Conservation (phyloP, 192 early-diverging fungal species). For the Coemansia reversa region DNA sequence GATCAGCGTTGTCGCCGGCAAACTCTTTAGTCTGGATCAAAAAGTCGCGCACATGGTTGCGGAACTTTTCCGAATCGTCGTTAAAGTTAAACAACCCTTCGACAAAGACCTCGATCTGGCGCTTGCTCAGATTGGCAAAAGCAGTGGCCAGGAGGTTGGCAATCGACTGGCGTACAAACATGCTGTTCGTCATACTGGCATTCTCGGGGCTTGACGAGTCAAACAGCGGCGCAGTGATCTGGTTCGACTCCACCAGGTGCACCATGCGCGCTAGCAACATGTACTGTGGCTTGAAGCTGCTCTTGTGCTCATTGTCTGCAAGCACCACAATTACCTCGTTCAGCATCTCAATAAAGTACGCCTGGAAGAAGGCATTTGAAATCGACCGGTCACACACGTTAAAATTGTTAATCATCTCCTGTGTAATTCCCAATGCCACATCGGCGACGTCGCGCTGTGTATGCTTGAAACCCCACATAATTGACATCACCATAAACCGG, state of each 20-base stretch:
- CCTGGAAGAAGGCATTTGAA: conserved; percentile 86
- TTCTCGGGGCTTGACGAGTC: conserved; percentile 69
- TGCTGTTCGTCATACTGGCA: conserved; percentile 74
- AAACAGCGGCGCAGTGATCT: conserved; percentile 86
- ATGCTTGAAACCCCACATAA: conserved; percentile 99
- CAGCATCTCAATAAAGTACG: conserved; percentile 86
- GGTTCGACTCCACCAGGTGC: conserved; percentile 75
- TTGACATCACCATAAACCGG: conserved; percentile 89
- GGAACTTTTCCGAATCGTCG: conserved; percentile 82
- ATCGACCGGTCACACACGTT: conserved; percentile 67
- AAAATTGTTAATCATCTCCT: conserved; percentile 89
- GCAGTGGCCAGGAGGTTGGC: conserved; percentile 78
- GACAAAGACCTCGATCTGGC: conserved; percentile 85
- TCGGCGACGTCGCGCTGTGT: conserved; percentile 98
- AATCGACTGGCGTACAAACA: conserved; percentile 83
- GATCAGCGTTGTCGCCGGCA: conserved; percentile 78
- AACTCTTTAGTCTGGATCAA: conserved; percentile 94
- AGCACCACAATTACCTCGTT: conserved; percentile 97
- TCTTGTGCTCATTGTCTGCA: conserved; percentile 96
- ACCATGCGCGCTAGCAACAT: conserved; percentile 90
- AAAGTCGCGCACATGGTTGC: conserved; percentile 93
- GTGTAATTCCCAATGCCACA: conserved; percentile 79
- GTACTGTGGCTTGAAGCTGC: conserved; percentile 92
- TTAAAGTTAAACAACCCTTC: conserved; percentile 83
- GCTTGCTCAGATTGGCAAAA: conserved; percentile 87